Percentiles rank a stretch among this genome's conserved stretches.
These are phyloP conservation scores for Russula virescens DNA, from an alignment of 768 basidiomycete species.

Conservation along the genomic window DNA sequence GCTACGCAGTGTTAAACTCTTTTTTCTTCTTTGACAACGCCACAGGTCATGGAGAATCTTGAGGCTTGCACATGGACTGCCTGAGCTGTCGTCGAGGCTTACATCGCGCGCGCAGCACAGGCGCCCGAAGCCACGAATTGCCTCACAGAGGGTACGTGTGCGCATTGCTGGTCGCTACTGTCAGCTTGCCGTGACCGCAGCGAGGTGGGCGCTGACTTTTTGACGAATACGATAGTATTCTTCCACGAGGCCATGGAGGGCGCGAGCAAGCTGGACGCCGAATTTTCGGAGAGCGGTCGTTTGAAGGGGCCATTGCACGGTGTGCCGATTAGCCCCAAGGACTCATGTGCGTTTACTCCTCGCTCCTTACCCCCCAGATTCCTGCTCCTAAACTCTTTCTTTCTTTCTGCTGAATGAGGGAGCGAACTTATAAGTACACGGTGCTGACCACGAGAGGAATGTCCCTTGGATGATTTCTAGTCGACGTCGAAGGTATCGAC, in stretches of 20 bases:
- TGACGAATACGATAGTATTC: conserved; percentile 43
- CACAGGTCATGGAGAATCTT: conserved; percentile 41
- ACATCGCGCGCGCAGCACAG: conserved; percentile 41
- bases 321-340: conserved; percentile 75
- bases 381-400: too few relatives aligned
- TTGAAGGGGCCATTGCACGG: conserved; percentile 72
- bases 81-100: conserved; percentile 40
- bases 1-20: too few relatives aligned
- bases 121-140: conserved; percentile 69
- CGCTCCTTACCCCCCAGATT: too few relatives aligned
- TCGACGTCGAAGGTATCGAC: conserved; percentile 61
- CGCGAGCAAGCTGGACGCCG: conserved; percentile 58
- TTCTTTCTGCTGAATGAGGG: too few relatives aligned
- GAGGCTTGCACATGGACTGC: conserved; percentile 42
- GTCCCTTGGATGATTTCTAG: conserved; percentile 29
- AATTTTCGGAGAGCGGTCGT: conserved; percentile 50
- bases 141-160: conserved; percentile 61
- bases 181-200: too few relatives aligned
- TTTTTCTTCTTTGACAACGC: conserved; percentile 29
- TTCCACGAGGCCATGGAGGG: conserved; percentile 59
- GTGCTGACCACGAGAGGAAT: too few relatives aligned
- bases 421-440: too few relatives aligned
- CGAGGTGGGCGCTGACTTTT: too few relatives aligned
- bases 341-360: conserved; percentile 51
- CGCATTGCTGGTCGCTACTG: too few relatives aligned